A percentile compares a stretch with the other conserved stretches of the same genome.
Evolutionary conservation across 1,284 basidiomycete species (phyloP).

Genomic region (Kalmanozyma brasiliensis): DNA sequence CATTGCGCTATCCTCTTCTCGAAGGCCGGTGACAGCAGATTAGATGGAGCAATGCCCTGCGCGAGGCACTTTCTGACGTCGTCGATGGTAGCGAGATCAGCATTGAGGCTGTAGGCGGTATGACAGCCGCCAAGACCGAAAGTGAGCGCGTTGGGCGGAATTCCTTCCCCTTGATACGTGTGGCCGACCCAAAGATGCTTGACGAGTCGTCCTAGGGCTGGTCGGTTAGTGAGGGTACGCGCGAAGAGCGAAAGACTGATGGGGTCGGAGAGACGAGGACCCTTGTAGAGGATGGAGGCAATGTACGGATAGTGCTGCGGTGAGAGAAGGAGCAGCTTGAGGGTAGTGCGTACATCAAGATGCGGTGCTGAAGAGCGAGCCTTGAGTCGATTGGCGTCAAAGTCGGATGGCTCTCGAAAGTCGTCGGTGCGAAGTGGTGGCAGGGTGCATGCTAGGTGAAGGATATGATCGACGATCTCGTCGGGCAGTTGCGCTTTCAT

Average conservation of each 20-base stretch:
- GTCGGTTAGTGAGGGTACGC: conserved; percentile 41
- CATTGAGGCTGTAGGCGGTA: conserved; percentile 45
- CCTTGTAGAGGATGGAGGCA: conserved; percentile 50
- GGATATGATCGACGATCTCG: conserved; percentile 54
- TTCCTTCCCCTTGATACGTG: conserved; percentile 41
- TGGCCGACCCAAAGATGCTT: conserved; percentile 55
- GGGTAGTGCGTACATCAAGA: conserved; percentile 44
- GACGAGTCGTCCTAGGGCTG: conserved; percentile 48
- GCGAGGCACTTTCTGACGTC: conserved; percentile 37
- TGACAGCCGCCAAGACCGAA: conserved; percentile 38
- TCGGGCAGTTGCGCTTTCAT: conserved; percentile 43
- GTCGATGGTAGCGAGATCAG: conserved; percentile 36
- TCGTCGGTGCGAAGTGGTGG: conserved; percentile 33
- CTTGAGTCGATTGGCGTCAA: conserved; percentile 40
- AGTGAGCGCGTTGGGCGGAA: conserved; percentile 40
- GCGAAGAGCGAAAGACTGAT: conserved; percentile 52
- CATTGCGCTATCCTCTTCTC: conserved; percentile 45
- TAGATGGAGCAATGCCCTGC: conserved; percentile 32
- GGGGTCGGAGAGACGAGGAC: conserved; percentile 44
- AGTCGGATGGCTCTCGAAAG: conserved; percentile 37
- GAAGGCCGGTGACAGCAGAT: conserved; percentile 46
- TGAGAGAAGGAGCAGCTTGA: conserved; percentile 48
- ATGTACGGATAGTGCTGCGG: conserved; percentile 51
- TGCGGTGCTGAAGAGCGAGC: conserved; percentile 43
- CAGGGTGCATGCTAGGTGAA: conserved; percentile 46